These are phyloP conservation scores for Calamus simplicifolius DNA, from an alignment of 176 grass and related monocot genomes.

Conservation along the genomic window DNA sequence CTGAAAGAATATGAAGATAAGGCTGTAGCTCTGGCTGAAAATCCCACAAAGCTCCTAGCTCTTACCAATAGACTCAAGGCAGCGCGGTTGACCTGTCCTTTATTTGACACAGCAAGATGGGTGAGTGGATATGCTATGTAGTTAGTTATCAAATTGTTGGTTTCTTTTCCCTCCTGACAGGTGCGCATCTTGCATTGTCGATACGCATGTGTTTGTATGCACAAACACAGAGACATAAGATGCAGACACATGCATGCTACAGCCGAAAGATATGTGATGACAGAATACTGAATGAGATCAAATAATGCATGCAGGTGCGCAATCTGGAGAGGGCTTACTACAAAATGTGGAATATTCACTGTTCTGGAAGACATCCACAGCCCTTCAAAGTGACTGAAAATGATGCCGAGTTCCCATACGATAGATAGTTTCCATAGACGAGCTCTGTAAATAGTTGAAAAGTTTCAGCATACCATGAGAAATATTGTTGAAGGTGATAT, in stretches of 20 bases:
- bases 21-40: slow-evolving; percentile 52
- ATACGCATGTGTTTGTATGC: not conserved
- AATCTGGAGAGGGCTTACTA: slow-evolving; percentile 83
- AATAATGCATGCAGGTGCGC: slow-evolving; percentile 41
- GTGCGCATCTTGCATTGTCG: not conserved
- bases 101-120: slow-evolving; percentile 77
- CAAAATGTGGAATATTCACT: slow-evolving; percentile 83
- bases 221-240: not conserved
- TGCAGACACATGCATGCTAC: too few species aligned
- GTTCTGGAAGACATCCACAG: slow-evolving; percentile 34
- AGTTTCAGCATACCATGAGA: too few species aligned
- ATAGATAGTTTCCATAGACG: slow-evolving; percentile 9
- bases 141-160: not conserved
- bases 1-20: slow-evolving; percentile 80
- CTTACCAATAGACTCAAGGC: slow-evolving; percentile 58
- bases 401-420: slow-evolving; percentile 41
- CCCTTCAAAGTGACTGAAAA: slow-evolving; percentile 76
- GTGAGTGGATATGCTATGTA: slow-evolving; percentile 31
- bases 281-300: not conserved
- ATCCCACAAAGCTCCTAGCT: slow-evolving; percentile 48
- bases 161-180: not conserved
- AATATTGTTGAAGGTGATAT: too few species aligned
- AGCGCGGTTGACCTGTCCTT: slow-evolving; percentile 58
- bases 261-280: too few species aligned
- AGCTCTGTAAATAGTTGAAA: too few species aligned